Conservation (phyloP, 169 alveolate genomes). For the Toxoplasma gondii region DNA sequence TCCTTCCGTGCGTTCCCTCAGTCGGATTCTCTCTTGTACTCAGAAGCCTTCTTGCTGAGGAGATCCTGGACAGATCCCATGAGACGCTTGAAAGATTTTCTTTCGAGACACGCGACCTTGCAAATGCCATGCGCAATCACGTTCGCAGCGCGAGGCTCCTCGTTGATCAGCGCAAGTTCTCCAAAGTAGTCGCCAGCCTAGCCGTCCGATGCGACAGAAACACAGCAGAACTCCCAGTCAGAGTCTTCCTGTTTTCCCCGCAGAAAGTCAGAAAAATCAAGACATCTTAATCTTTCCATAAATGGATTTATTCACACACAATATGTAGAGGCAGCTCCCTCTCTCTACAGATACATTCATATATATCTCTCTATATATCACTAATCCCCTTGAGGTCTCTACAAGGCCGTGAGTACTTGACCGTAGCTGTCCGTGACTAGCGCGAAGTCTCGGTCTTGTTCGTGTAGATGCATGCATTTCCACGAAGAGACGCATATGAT, state of each 20-base stretch:
- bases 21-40: conserved; percentile 73
- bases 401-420: too few species aligned
- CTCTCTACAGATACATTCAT: neutral
- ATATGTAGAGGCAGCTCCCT: too few species aligned
- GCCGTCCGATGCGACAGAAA: neutral
- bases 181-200: conserved; percentile 94
- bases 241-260: neutral
- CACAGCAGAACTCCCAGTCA: neutral
- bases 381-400: too few species aligned
- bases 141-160: conserved; percentile 94
- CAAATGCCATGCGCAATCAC: conserved; percentile 77
- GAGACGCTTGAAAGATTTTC: conserved; percentile 90
- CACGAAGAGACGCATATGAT: too few species aligned
- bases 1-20: too few species aligned
- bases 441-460: too few species aligned
- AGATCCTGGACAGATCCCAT: conserved; percentile 94
- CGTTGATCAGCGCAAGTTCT: conserved; percentile 87
- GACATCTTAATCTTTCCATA: neutral
- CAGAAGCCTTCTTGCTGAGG: conserved; percentile 86
- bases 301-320: neutral
- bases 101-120: conserved; percentile 83
- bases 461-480: too few species aligned
- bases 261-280: neutral
- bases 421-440: too few species aligned
- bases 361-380: neutral